Conservation (phyloP, 345 rosid genomes). For the Aquilaria yunnanensis region DNA sequence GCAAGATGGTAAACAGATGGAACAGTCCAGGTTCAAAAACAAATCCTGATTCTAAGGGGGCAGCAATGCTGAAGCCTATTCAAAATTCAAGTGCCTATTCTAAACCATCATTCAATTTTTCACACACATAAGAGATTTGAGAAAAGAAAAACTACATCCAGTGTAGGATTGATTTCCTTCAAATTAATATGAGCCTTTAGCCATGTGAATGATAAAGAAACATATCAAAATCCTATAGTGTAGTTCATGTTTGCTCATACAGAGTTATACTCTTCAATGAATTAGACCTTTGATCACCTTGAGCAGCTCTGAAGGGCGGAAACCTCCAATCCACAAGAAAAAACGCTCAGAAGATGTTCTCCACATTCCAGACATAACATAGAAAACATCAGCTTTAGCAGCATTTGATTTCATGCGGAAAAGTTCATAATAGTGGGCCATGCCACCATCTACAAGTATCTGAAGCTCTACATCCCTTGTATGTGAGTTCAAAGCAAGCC, state of each 20-base stretch:
- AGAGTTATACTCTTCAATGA: background rate
- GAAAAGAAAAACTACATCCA: too few relatives aligned
- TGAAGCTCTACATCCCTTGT: constrained; percentile 54
- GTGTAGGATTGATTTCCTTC: too few relatives aligned
- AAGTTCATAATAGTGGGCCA: constrained; percentile 77
- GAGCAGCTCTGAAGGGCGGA: constrained; percentile 89
- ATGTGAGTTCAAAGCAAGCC: constrained; percentile 55
- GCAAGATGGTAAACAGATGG: too few relatives aligned
- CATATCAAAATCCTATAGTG: background rate
- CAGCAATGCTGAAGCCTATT: too few relatives aligned
- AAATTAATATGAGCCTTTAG: too few relatives aligned
- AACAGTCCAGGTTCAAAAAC: too few relatives aligned
- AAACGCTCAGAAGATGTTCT: constrained; percentile 83
- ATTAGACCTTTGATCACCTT: constrained; percentile 40
- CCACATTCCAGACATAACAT: constrained; percentile 86
- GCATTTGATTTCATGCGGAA: constrained; percentile 75
- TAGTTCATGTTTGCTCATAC: too few relatives aligned
- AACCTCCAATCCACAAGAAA: constrained; percentile 95
- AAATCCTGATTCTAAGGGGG: too few relatives aligned
- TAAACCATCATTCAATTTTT: too few relatives aligned
- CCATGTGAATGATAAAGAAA: background rate
- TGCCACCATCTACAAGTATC: constrained; percentile 52
- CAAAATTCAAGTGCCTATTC: too few relatives aligned
- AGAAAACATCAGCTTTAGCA: constrained; percentile 76
- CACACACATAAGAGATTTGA: too few relatives aligned